A percentile compares a stretch with the other conserved stretches of the same genome.
phyloP scores from a whole-genome alignment of 2,329 filamentous ascomycete species.

The Nigrograna mackinnonii region DNA sequence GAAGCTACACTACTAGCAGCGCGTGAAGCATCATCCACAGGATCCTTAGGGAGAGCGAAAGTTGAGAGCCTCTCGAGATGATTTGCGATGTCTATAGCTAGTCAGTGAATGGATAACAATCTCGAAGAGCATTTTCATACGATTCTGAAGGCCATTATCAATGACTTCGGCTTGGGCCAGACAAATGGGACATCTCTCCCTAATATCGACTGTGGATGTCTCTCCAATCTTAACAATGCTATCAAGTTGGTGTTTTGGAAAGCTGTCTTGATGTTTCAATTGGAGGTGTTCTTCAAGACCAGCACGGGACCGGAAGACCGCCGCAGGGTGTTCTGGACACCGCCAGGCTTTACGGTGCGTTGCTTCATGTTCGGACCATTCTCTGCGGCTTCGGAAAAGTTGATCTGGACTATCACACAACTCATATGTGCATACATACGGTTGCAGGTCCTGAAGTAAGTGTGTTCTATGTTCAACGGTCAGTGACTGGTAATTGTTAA shows the following conservation, averaged over 20 bases:
- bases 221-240: constrained; percentile 36
- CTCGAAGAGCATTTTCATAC: no score
- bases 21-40: constrained; percentile 27
- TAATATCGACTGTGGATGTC: constrained; percentile 33
- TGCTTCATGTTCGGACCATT: constrained; percentile 43
- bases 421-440: constrained; percentile 40
- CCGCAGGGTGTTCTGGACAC: constrained; percentile 35
- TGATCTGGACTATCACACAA: constrained; percentile 30
- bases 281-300: constrained; percentile 35
- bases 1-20: constrained; percentile 36
- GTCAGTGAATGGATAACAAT: no score
- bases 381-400: constrained; percentile 39
- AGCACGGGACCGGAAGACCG: constrained; percentile 25
- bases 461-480: constrained; percentile 22
- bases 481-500: no score
- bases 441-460: constrained; percentile 40
- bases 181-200: constrained; percentile 36
- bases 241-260: constrained; percentile 29
- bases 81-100: no score
- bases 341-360: constrained; percentile 40
- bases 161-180: constrained; percentile 21
- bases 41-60: constrained; percentile 34
- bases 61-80: constrained; percentile 39
- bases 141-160: constrained; percentile 30
- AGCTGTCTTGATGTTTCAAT: constrained; percentile 27